A percentile compares a stretch with the other conserved stretches of the same genome.
These are phyloP conservation scores for Globomyces sp. DNA, from an alignment of 371 early-diverging fungal genomes.

Conservation along the genomic window DNA sequence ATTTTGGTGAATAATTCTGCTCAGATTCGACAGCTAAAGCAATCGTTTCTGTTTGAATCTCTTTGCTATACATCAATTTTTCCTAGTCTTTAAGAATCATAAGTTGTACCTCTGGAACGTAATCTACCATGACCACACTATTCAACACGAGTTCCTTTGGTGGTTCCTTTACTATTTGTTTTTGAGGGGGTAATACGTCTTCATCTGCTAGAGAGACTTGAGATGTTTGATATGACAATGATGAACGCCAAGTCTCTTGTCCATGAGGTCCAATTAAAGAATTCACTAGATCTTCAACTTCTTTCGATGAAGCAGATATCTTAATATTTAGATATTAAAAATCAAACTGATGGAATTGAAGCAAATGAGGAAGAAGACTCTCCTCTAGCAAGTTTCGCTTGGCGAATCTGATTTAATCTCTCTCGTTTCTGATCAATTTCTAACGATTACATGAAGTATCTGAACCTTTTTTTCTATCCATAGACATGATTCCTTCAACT, in stretches of 20 bases:
- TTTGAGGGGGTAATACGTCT: neutral
- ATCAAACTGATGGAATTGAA: neutral
- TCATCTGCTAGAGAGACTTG: slow-evolving; percentile 4
- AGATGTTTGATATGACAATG: neutral
- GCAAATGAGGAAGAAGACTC: neutral
- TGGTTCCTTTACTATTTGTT: neutral
- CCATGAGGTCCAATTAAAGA: slow-evolving; percentile 21
- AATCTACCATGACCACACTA: slow-evolving; percentile 8
- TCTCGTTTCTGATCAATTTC: slow-evolving; percentile 10
- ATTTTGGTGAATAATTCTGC: neutral
- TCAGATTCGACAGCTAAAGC: slow-evolving; percentile 1
- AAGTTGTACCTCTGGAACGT: slow-evolving; percentile 23
- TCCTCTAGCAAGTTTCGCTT: neutral
- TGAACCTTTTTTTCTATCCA: too few species aligned
- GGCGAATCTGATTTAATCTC: neutral
- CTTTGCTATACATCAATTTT: slow-evolving; percentile 80
- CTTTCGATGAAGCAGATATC: slow-evolving; percentile 9
- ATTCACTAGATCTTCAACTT: slow-evolving; percentile 23
- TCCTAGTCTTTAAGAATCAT: slow-evolving; percentile 40
- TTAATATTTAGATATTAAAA: neutral
- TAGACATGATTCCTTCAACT: too few species aligned
- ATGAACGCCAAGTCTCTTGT: neutral
- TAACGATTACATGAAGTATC: too few species aligned
- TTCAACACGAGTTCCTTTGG: slow-evolving; percentile 7
- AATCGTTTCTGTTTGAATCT: slow-evolving; percentile 68